Evolutionary conservation across 805 yeast species (phyloP).

Genomic region (Hanseniaspora clermontiae): DNA sequence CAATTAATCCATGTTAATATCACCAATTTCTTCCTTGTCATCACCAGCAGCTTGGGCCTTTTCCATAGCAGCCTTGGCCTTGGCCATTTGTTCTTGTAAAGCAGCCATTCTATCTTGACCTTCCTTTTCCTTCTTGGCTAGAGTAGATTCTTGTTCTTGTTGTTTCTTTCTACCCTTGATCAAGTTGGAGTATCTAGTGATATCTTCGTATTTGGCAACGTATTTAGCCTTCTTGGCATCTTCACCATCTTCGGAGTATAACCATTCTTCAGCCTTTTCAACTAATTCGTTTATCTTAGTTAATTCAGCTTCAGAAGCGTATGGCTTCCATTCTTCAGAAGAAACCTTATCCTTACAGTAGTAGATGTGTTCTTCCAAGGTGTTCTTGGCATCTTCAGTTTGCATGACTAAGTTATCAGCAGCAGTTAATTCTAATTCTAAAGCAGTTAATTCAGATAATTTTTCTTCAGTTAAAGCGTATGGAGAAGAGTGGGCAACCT

Average conservation of each 20-base stretch:
- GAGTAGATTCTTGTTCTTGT: slow-evolving; percentile 90
- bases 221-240: slow-evolving; percentile 93
- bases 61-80: slow-evolving; percentile 32
- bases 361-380: slow-evolving; percentile 95
- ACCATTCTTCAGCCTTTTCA: slow-evolving; percentile 90
- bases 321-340: slow-evolving; percentile 64
- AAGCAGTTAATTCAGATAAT: slow-evolving; percentile 57
- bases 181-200: slow-evolving; percentile 86
- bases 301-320: slow-evolving; percentile 88
- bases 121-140: slow-evolving; percentile 71
- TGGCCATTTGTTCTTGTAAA: slow-evolving; percentile 61
- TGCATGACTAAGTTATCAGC: slow-evolving; percentile 95
- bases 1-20: slow-evolving; percentile 29
- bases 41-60: slow-evolving; percentile 22
- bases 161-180: slow-evolving; percentile 90
- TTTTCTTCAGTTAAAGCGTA: slow-evolving; percentile 45
- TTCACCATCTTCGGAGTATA: slow-evolving; percentile 82
- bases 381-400: slow-evolving; percentile 97
- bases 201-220: slow-evolving; percentile 95
- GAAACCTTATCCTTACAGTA: slow-evolving; percentile 83
- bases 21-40: slow-evolving; percentile 30
- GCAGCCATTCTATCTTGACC: slow-evolving; percentile 77
- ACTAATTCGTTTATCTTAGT: slow-evolving; percentile 58
- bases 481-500: slow-evolving; percentile 34
- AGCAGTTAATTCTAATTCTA: slow-evolving; percentile 70